Conservation (phyloP, 2,329 filamentous ascomycete genomes). For the Xylariaceae sp. region DNA sequence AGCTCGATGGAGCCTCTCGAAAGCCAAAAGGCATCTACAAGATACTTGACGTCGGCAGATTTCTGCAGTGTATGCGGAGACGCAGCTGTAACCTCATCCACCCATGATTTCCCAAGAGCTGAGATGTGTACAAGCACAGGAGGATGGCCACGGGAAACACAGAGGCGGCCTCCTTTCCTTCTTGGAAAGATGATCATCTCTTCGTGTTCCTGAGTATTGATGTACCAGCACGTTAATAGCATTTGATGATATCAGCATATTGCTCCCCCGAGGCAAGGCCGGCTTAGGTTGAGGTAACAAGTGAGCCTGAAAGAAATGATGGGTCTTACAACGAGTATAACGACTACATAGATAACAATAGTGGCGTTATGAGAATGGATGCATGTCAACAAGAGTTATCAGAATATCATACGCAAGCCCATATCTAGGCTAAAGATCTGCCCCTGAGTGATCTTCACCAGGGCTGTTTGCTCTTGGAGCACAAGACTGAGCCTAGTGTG, state of each 20-base stretch:
- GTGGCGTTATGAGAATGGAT: neutral
- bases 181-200: slow-evolving; percentile 29
- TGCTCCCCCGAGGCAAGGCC: neutral
- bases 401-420: neutral
- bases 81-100: slow-evolving; percentile 49
- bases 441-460: slow-evolving; percentile 7
- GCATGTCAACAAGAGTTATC: neutral
- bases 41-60: slow-evolving; percentile 33
- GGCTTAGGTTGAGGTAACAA: neutral
- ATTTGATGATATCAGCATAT: neutral
- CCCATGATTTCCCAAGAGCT: slow-evolving; percentile 48
- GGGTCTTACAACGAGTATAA: neutral
- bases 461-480: slow-evolving; percentile 9
- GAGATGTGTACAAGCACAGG: slow-evolving; percentile 49
- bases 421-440: neutral
- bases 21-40: slow-evolving; percentile 36
- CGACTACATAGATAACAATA: neutral
- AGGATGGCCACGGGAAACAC: slow-evolving; percentile 46
- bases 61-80: slow-evolving; percentile 44
- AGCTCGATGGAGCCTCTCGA: slow-evolving; percentile 44
- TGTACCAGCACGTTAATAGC: neutral
- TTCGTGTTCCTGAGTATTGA: slow-evolving; percentile 5
- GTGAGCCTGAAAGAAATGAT: neutral
- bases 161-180: slow-evolving; percentile 42
- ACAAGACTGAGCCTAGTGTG: slow-evolving; percentile 23